Evolutionary conservation across 768 basidiomycete genomes (phyloP).

Genomic region (Lanmaoa rubissima): DNA sequence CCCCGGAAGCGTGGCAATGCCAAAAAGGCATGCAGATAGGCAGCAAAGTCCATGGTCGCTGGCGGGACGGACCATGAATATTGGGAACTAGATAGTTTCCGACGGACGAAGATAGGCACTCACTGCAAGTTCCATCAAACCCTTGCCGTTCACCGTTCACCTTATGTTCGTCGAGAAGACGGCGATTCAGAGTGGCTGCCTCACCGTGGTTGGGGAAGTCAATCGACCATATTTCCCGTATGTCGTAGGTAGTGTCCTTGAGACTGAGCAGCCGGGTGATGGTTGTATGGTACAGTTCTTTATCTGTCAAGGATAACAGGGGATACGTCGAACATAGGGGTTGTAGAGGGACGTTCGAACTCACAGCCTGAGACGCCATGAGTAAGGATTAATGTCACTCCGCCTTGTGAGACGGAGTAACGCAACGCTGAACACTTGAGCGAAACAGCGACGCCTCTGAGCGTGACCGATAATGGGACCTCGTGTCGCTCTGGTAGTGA

Average conservation of each 20-base stretch:
- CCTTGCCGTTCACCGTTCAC: background rate
- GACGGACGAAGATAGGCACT: background rate
- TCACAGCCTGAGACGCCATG: slow-evolving; percentile 30
- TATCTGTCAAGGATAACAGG: slow-evolving; percentile 13
- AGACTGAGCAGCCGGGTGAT: slow-evolving; percentile 19
- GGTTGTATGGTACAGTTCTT: slow-evolving; percentile 28
- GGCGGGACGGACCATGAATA: background rate
- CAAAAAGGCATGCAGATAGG: slow-evolving; percentile 27
- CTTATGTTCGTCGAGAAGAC: slow-evolving; percentile 25
- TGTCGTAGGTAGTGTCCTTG: slow-evolving; percentile 13
- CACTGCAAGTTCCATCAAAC: slow-evolving; percentile 21
- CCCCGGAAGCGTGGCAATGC: slow-evolving; percentile 22
- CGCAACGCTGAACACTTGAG: slow-evolving; percentile 25
- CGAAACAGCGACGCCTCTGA: slow-evolving; percentile 11
- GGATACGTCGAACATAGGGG: background rate
- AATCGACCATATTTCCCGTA: slow-evolving; percentile 35
- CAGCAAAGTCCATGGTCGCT: slow-evolving; percentile 25
- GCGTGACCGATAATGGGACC: slow-evolving; percentile 15
- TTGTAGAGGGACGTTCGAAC: background rate
- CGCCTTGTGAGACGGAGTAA: slow-evolving; percentile 24
- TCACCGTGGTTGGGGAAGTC: slow-evolving; percentile 39
- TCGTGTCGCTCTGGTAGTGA: slow-evolving; percentile 18
- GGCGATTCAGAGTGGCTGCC: slow-evolving; percentile 32
- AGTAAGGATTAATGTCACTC: slow-evolving; percentile 27
- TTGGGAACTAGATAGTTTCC: too few species aligned